Conservation (phyloP, 202 grass and related monocot species). For the Setaria viridis region DNA sequence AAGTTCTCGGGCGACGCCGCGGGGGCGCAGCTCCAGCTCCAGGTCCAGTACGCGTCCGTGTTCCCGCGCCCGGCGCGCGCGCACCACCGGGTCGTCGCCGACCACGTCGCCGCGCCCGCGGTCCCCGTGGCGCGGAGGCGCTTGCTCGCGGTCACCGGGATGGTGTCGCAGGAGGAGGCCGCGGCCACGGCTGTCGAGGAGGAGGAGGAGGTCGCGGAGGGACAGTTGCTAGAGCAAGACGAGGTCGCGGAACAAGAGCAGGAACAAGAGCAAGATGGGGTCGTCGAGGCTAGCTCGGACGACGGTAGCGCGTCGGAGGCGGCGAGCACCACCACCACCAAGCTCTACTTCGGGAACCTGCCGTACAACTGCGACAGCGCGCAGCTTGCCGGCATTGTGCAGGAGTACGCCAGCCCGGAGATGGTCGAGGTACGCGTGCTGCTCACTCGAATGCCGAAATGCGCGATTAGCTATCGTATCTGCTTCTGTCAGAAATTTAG, state of each 20-base stretch:
- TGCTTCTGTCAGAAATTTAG: background rate
- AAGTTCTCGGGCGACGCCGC: conserved; percentile 25
- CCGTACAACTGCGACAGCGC: conserved; percentile 97
- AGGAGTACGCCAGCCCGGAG: conserved; percentile 84
- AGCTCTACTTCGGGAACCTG: conserved; percentile 93
- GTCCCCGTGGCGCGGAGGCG: conserved; percentile 1
- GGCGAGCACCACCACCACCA: conserved; percentile 52
- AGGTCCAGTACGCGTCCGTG: conserved; percentile 29
- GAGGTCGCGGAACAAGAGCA: background rate
- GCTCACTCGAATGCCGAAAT: background rate
- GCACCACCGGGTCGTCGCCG: conserved; percentile 16
- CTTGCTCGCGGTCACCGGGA: conserved; percentile 23
- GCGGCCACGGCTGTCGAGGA: conserved; percentile 51
- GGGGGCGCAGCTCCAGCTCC: conserved; percentile 31
- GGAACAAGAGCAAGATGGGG: background rate
- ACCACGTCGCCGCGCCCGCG: background rate
- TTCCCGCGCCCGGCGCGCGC: conserved; percentile 43
- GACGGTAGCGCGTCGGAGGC: background rate
- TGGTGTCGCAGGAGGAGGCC: conserved; percentile 68
- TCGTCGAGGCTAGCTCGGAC: background rate
- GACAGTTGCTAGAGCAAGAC: conserved; percentile 1
- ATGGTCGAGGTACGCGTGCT: conserved; percentile 75
- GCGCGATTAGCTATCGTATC: background rate
- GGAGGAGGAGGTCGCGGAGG: background rate
- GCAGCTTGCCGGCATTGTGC: conserved; percentile 81